Evolutionary conservation across 352 stramenopile species (phyloP).

Genomic region (Pythium phragmiticola): DNA sequence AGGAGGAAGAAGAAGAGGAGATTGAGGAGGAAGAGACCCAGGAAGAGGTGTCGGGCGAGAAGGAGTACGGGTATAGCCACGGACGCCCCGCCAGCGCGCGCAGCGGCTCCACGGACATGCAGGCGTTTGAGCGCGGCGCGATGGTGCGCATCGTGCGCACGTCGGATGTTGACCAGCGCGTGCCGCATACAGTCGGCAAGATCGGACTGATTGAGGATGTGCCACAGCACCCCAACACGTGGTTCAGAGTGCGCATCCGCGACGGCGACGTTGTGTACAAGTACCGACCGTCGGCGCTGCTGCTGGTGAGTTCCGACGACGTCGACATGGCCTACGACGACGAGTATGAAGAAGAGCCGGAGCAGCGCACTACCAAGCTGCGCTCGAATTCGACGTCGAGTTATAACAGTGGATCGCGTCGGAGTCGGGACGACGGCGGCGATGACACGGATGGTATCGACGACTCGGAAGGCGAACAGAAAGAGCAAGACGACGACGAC

Average conservation of each 20-base stretch:
- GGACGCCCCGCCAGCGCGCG: constrained; percentile 1
- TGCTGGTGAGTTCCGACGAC: constrained; percentile 37
- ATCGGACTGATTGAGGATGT: constrained; percentile 80
- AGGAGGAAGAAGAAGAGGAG: constrained; percentile 31
- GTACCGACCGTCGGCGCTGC: constrained; percentile 75
- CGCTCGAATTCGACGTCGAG: constrained; percentile 8
- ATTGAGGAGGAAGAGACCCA: constrained; percentile 20
- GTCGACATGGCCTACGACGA: constrained; percentile 27
- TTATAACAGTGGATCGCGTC: background rate
- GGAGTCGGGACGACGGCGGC: constrained; percentile 28
- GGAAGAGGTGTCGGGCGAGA: constrained; percentile 1
- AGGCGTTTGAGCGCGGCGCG: constrained; percentile 54
- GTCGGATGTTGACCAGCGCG: constrained; percentile 78
- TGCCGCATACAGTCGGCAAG: constrained; percentile 80
- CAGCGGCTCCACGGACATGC: constrained; percentile 38
- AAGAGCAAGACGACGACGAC: constrained; percentile 39
- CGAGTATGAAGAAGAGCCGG: constrained; percentile 24
- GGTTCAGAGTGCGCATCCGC: constrained; percentile 82
- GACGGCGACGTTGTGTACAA: constrained; percentile 88
- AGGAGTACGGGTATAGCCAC: background rate
- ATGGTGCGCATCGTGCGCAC: constrained; percentile 73
- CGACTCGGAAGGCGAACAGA: constrained; percentile 45
- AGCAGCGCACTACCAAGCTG: background rate
- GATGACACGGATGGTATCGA: constrained; percentile 28
- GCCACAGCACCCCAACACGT: constrained; percentile 83